Base-by-base conservation (phyloP, 2,329 filamentous ascomycete species). In the Hysterium pulicare region DNA sequence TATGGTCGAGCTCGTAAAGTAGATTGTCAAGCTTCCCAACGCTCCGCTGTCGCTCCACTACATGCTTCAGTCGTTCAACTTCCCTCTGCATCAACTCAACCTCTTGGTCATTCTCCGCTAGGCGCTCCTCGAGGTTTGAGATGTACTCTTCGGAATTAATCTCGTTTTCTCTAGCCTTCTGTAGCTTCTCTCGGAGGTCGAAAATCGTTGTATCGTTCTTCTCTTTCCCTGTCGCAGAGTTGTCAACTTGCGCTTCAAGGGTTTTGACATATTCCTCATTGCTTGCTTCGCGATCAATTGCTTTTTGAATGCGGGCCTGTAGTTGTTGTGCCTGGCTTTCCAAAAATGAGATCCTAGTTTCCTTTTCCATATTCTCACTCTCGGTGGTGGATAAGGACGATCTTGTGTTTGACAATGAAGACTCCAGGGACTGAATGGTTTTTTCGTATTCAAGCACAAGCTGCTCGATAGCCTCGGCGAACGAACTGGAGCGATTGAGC, bases 371-470 rank as follows among this genome's bases (percentile, higher is more conserved):
- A 19, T 98, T 75, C 44, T 74, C 85, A 41, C 90, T 93, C 66
- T 98, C 94, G 0, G 87, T 90, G 50, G 74, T 84, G 9, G 93
- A 86, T 21, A 98, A 75, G 0, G 87, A 89, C 24, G 86, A 78
- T 44, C 93, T 81, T 1, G 93, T 97, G 58, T 83, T 93, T 0
- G 90, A 90, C 11, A 98, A 79, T 2, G 90, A 96, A 38, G 90
- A 83, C 67, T 98, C 93, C 13, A 98, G 78, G 40, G 82, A 86
- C 64, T 97, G 90, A 38, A 98, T 98, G 0, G 94, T 98, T 76
- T 95, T 97, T 66, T 98, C 94, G 62, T 98, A 98, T 68, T 98
- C 93, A 37, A 97, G 73, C 3, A 98, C 89, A 17, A 98, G 89
- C 60, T 95, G 87, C 59, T 98, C 93, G 16, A 98, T 91, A 21